phyloP scores from a whole-genome alignment of 2,329 filamentous ascomycete genomes.

The Capronia coronata region DNA sequence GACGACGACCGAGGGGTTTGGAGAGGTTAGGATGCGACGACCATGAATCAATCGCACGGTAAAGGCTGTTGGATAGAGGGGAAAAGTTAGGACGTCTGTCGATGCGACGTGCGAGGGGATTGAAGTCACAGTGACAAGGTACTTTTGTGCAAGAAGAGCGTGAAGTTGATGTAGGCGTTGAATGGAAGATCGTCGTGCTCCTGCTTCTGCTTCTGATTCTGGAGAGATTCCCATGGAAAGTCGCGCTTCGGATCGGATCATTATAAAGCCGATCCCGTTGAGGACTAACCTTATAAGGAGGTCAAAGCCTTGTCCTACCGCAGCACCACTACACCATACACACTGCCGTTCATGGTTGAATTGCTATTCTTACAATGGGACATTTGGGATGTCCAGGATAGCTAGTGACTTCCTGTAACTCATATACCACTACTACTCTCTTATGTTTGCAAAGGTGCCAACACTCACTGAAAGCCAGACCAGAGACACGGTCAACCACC shows the following conservation, averaged over 20 bases:
- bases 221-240: background rate
- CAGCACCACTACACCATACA: too few relatives aligned
- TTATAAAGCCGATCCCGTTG: background rate
- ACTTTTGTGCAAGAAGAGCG: too few relatives aligned
- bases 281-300: background rate
- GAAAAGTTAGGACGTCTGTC: background rate
- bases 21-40: constrained; percentile 8
- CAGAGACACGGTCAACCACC: too few relatives aligned
- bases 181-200: too few relatives aligned
- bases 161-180: background rate
- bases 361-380: too few relatives aligned
- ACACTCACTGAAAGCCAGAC: too few relatives aligned
- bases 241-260: background rate
- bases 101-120: background rate
- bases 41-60: constrained; percentile 9
- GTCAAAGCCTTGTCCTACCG: background rate
- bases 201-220: too few relatives aligned
- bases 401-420: too few relatives aligned
- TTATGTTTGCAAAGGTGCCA: too few relatives aligned
- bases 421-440: too few relatives aligned
- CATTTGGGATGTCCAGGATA: too few relatives aligned
- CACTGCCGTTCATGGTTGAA: too few relatives aligned
- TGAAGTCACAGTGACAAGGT: background rate
- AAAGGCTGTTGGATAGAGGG: background rate
- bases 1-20: constrained; percentile 17